These are phyloP conservation scores for Ophiostoma tasmaniense DNA, from an alignment of 2,329 filamentous ascomycete genomes.

Conservation along the genomic window DNA sequence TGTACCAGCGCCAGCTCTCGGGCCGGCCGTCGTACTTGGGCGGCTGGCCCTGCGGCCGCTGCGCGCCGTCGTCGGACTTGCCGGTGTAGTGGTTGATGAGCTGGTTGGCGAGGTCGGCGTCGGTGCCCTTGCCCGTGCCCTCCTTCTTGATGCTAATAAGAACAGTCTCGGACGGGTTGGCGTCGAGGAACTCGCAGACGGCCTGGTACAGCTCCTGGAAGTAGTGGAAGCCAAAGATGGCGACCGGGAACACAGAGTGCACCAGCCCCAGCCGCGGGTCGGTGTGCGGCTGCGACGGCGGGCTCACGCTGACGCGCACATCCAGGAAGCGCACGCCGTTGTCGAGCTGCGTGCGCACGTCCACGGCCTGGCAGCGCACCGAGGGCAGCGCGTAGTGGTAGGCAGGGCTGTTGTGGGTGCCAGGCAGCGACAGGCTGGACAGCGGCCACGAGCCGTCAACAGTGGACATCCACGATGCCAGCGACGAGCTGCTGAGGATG, in stretches of 20 bases:
- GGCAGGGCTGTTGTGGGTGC: slow-evolving; percentile 91
- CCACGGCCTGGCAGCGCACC: slow-evolving; percentile 83
- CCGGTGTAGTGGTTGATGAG: slow-evolving; percentile 61
- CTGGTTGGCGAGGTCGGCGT: slow-evolving; percentile 67
- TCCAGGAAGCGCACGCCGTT: slow-evolving; percentile 95
- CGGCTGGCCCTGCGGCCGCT: not conserved
- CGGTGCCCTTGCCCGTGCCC: slow-evolving; percentile 70
- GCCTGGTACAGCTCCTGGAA: slow-evolving; percentile 64
- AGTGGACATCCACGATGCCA: slow-evolving; percentile 72
- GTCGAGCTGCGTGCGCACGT: slow-evolving; percentile 66
- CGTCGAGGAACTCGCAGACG: slow-evolving; percentile 65
- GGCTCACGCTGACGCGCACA: slow-evolving; percentile 58
- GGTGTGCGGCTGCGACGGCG: slow-evolving; percentile 30
- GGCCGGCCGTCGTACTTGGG: not conserved
- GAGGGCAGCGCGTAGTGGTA: slow-evolving; percentile 78
- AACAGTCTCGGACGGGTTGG: slow-evolving; percentile 71
- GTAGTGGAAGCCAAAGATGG: slow-evolving; percentile 72
- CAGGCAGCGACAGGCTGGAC: slow-evolving; percentile 78
- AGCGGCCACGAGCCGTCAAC: slow-evolving; percentile 65
- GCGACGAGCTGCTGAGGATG: slow-evolving; percentile 62
- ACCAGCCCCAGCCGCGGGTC: slow-evolving; percentile 67
- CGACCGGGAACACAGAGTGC: slow-evolving; percentile 82
- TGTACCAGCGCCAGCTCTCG: slow-evolving; percentile 58
- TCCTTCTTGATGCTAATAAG: slow-evolving; percentile 88
- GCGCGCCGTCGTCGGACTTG: slow-evolving; percentile 29